Evolutionary conservation across 2,329 filamentous ascomycete genomes (phyloP).

Genomic region (Bipolaris victoriae): DNA sequence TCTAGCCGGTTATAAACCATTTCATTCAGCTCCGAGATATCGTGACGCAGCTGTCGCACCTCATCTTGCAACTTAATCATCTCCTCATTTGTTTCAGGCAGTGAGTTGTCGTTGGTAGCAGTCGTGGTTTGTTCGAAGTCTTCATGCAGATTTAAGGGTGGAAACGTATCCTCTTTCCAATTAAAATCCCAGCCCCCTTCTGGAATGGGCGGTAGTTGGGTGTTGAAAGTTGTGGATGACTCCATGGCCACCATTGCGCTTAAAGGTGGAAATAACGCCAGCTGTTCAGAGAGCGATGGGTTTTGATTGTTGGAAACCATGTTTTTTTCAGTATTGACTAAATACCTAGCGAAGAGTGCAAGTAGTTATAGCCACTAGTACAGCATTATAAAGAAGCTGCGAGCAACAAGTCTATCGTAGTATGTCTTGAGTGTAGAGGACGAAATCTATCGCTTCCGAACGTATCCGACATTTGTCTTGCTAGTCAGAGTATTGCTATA

Average conservation of each 20-base stretch:
- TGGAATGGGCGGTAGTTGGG: neutral
- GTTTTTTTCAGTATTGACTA: neutral
- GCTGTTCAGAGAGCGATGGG: constrained; percentile 1
- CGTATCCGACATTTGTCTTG: neutral
- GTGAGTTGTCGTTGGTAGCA: neutral
- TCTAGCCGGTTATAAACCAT: constrained; percentile 14
- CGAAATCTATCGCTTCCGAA: neutral
- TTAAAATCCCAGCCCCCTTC: constrained; percentile 4
- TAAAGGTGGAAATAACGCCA: neutral
- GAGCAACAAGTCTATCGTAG: neutral
- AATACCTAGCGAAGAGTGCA: neutral
- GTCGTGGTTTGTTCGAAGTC: constrained; percentile 3
- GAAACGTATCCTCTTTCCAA: constrained; percentile 4
- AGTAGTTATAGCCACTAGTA: constrained; percentile 7
- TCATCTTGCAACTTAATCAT: constrained; percentile 6
- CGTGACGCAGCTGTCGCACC: constrained; percentile 1
- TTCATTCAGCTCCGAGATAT: constrained; percentile 10
- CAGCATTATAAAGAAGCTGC: constrained; percentile 6
- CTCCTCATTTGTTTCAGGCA: constrained; percentile 3
- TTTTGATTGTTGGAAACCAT: constrained; percentile 5
- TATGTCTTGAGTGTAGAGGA: neutral
- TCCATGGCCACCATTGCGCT: neutral
- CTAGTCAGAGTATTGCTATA: neutral
- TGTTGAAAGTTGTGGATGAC: neutral
- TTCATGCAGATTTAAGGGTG: neutral